Conservation (phyloP, 257 asterid genomes). For the Capsicum rhomboideum region DNA sequence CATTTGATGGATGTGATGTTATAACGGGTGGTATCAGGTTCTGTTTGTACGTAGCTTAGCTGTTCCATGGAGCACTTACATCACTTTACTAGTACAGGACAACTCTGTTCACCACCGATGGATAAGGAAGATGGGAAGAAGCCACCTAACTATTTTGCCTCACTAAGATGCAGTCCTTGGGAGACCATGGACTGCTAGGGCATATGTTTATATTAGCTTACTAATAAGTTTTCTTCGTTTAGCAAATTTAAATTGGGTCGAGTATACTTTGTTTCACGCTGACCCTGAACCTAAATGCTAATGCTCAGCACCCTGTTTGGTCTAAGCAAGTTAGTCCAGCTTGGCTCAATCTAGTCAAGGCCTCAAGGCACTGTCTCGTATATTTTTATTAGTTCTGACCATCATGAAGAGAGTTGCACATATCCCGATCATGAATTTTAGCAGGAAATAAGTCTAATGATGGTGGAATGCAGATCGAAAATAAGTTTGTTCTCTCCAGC, state of each 20-base stretch:
- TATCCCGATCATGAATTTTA: background rate
- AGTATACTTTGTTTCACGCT: background rate
- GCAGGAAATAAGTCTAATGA: background rate
- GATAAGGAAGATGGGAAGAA: background rate
- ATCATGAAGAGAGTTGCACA: background rate
- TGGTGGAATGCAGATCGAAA: conserved; percentile 61
- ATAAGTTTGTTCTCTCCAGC: conserved; percentile 47
- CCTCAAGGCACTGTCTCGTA: background rate
- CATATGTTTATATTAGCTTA: background rate
- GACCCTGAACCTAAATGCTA: background rate
- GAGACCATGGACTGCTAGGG: background rate
- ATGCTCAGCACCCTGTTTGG: background rate
- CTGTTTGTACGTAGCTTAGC: background rate
- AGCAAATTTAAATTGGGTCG: background rate
- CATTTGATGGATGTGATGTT: background rate
- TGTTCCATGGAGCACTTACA: background rate
- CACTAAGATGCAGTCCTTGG: background rate
- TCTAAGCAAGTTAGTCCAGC: background rate
- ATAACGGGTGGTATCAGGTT: background rate
- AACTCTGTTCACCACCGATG: background rate
- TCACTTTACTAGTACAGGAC: background rate
- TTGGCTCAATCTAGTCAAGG: background rate
- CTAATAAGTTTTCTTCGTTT: background rate
- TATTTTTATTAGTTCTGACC: background rate
- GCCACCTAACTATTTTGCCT: background rate